Conservation (phyloP, 1,284 basidiomycete genomes). For the Hemileia vastatrix region DNA sequence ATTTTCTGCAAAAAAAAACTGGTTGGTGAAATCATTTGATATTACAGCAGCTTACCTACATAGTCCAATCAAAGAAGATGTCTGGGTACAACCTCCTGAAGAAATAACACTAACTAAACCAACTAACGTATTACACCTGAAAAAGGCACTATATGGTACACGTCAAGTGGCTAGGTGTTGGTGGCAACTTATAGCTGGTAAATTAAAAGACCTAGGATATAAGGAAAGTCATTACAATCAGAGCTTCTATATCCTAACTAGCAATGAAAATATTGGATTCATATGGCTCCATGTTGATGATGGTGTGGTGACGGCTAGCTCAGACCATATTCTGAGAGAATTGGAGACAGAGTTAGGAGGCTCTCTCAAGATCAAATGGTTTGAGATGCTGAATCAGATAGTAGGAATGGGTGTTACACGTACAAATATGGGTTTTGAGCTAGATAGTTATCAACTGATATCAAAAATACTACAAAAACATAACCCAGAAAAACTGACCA, state of each 20-base stretch:
- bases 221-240: neutral
- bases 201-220: neutral
- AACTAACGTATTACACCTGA: neutral
- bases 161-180: neutral
- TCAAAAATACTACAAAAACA: too few species aligned
- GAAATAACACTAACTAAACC: neutral
- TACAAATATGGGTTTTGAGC: too few species aligned
- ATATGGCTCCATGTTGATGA: conserved; percentile 11
- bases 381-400: too few species aligned
- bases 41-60: neutral
- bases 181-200: neutral
- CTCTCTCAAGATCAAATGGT: too few species aligned
- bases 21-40: neutral
- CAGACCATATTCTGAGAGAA: too few species aligned
- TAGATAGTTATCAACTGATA: too few species aligned
- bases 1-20: neutral
- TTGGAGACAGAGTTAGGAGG: too few species aligned
- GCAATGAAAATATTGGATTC: neutral
- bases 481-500: too few species aligned
- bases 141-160: conserved; percentile 2
- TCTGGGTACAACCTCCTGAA: neutral
- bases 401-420: too few species aligned
- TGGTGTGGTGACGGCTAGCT: neutral
- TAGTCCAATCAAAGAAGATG: conserved; percentile 1
- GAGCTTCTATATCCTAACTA: neutral